Conservation (phyloP, 1,284 basidiomycete species). For the Earliella scabrosa region DNA sequence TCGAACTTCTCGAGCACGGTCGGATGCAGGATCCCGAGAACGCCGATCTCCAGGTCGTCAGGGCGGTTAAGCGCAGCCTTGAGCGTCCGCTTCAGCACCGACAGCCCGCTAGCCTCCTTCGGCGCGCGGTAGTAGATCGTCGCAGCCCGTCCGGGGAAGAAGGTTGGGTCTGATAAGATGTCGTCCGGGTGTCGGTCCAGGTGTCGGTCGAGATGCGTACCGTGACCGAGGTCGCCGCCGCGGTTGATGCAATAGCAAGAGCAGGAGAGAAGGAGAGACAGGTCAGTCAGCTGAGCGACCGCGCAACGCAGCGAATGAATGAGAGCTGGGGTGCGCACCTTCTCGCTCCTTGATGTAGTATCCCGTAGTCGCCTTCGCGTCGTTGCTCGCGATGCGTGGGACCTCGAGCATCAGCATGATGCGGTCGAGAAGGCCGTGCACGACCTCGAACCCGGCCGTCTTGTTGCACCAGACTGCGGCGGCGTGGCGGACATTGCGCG, state of each 20-base stretch:
- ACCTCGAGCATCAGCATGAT: conserved; percentile 96
- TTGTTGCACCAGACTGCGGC: conserved; percentile 96
- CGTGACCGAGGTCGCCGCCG: conserved; percentile 1
- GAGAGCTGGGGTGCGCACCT: conserved; percentile 62
- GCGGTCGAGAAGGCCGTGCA: conserved; percentile 93
- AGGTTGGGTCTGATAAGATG: conserved; percentile 73
- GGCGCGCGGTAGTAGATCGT: conserved; percentile 84
- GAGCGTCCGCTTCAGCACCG: conserved; percentile 37
- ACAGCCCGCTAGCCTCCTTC: conserved; percentile 34
- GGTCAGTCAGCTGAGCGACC: background rate
- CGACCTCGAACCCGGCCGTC: conserved; percentile 95
- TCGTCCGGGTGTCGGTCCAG: background rate
- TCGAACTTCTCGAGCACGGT: conserved; percentile 92
- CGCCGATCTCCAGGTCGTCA: conserved; percentile 77
- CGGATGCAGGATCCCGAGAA: conserved; percentile 90
- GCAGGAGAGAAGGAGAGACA: background rate
- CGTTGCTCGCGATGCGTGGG: conserved; percentile 70
- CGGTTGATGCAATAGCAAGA: background rate
- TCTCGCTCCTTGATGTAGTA: conserved; percentile 92
- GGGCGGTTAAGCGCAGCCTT: conserved; percentile 35
- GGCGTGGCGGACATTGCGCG: conserved; percentile 86
- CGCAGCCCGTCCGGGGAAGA: conserved; percentile 94
- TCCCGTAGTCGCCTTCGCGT: conserved; percentile 65
- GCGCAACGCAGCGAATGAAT: background rate
- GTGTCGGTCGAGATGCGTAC: background rate